Conservation (phyloP, 805 yeast species). For the Priceomyces castillae region DNA sequence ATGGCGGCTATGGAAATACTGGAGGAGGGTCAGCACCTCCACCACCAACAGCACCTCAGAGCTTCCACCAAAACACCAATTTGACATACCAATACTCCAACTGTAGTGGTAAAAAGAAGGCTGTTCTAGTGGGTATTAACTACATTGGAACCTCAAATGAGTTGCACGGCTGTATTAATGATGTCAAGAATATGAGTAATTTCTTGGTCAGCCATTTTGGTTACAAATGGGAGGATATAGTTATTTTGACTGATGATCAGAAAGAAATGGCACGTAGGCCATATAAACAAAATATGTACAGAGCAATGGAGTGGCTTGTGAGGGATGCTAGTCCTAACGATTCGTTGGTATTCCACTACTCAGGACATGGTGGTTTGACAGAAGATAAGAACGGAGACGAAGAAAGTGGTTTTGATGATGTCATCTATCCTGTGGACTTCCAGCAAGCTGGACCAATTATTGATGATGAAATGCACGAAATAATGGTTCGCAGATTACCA, state of each 20-base stretch:
- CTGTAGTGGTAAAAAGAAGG: constrained; percentile 36
- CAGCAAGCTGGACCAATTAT: constrained; percentile 30
- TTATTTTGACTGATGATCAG: constrained; percentile 39
- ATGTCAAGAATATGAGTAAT: constrained; percentile 35
- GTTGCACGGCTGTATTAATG: constrained; percentile 38
- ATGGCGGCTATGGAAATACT: not conserved
- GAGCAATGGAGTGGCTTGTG: constrained; percentile 42
- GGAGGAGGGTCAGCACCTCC: constrained; percentile 17
- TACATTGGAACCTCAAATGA: constrained; percentile 30
- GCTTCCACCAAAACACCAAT: constrained; percentile 33
- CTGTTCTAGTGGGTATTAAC: constrained; percentile 36
- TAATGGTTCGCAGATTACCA: constrained; percentile 36
- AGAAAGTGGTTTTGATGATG: constrained; percentile 36
- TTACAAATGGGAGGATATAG: constrained; percentile 36
- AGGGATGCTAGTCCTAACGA: constrained; percentile 38
- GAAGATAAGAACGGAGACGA: constrained; percentile 38
- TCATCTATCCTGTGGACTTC: constrained; percentile 38
- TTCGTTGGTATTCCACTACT: constrained; percentile 38
- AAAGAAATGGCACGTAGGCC: constrained; percentile 29
- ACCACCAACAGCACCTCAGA: constrained; percentile 35
- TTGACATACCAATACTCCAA: constrained; percentile 39
- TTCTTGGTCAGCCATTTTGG: constrained; percentile 31
- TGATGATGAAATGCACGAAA: constrained; percentile 39
- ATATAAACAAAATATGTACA: constrained; percentile 28
- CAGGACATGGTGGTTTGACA: constrained; percentile 41